These are phyloP conservation scores for Radiomyces spectabilis DNA, from an alignment of 192 early-diverging fungal genomes.

Conservation along the genomic window DNA sequence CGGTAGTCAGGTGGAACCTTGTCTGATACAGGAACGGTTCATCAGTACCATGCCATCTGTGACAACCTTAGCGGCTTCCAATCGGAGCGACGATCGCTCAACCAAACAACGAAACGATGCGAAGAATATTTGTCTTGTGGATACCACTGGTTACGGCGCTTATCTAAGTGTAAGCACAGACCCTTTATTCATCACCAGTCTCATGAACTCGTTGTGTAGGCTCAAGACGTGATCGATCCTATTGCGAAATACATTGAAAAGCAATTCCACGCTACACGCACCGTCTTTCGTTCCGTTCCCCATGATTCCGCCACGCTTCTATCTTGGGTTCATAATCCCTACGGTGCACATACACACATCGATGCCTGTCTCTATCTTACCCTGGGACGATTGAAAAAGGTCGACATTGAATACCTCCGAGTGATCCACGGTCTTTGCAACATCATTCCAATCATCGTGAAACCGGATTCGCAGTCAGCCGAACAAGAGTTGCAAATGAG, in stretches of 20 bases:
- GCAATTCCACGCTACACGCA: conserved; percentile 21
- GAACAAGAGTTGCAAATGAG: conserved; percentile 49
- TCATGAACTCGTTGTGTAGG: conserved; percentile 8
- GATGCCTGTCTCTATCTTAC: conserved; percentile 45
- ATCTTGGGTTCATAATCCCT: conserved; percentile 4
- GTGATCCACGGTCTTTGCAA: conserved; percentile 43
- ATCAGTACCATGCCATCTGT: too few species aligned
- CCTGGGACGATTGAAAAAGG: conserved; percentile 53
- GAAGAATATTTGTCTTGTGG: conserved; percentile 22
- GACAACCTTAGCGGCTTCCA: too few species aligned
- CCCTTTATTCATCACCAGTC: not conserved
- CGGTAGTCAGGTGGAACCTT: too few species aligned
- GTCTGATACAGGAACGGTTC: too few species aligned
- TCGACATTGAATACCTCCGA: conserved; percentile 68
- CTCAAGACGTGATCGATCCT: conserved; percentile 11
- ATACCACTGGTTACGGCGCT: conserved; percentile 28
- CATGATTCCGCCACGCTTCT: not conserved
- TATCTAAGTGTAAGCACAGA: conserved; percentile 19
- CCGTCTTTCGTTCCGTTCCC: conserved; percentile 9
- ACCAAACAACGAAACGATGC: not conserved
- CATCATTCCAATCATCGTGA: conserved; percentile 62
- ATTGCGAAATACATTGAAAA: conserved; percentile 19
- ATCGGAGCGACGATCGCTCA: not conserved
- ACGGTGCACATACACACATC: conserved; percentile 21
- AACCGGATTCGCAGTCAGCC: conserved; percentile 44